Percentiles rank a stretch among this genome's conserved stretches.
Evolutionary conservation across 768 basidiomycete genomes (phyloP).

Genomic region (Guyanaporus albipodus): DNA sequence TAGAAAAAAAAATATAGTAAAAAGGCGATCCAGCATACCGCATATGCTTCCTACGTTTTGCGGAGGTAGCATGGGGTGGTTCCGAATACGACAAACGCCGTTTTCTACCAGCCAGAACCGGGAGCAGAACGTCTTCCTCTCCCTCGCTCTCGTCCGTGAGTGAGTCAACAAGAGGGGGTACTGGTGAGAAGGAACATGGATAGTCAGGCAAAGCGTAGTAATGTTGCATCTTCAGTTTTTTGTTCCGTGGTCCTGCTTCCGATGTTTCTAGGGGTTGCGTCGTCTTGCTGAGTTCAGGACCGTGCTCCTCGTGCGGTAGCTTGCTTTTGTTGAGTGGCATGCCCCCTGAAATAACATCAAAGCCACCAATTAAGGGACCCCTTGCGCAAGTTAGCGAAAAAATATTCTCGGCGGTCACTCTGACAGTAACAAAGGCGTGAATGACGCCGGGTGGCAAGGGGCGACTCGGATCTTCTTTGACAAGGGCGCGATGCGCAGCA

Average conservation of each 20-base stretch:
- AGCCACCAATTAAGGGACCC: slow-evolving; percentile 11
- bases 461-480: slow-evolving; percentile 12
- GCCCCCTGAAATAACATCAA: no score
- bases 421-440: slow-evolving; percentile 30
- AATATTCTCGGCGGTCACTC: slow-evolving; percentile 23
- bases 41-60: slow-evolving; percentile 13
- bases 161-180: slow-evolving; percentile 4
- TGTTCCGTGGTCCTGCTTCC: background rate
- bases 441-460: background rate
- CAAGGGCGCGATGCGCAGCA: slow-evolving; percentile 22
- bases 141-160: slow-evolving; percentile 13
- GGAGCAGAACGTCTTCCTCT: slow-evolving; percentile 9
- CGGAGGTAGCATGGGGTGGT: background rate
- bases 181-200: background rate
- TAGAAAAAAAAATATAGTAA: background rate
- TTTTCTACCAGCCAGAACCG: slow-evolving; percentile 12
- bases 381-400: slow-evolving; percentile 25
- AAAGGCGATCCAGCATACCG: slow-evolving; percentile 1
- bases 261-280: no score
- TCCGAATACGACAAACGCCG: slow-evolving; percentile 5
- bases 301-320: no score
- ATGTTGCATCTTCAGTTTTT: background rate
- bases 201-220: slow-evolving; percentile 5
- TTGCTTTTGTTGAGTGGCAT: no score
- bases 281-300: no score